phyloP scores from a whole-genome alignment of 768 basidiomycete species.

The Russula sp. region DNA sequence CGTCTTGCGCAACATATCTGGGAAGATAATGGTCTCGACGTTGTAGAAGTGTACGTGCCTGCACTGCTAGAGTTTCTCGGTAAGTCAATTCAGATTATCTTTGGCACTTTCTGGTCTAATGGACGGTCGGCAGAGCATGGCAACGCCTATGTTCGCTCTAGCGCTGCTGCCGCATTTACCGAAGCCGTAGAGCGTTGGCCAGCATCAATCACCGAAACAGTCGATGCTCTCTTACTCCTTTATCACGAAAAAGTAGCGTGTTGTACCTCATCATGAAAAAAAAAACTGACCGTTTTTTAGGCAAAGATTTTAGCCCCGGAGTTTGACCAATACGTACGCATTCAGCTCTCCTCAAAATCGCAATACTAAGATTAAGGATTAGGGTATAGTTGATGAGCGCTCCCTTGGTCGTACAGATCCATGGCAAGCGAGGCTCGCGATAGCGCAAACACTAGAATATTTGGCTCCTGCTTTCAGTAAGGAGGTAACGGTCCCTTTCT shows the following conservation, averaged over 20 bases:
- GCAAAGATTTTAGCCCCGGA: slow-evolving; percentile 85
- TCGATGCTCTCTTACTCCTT: slow-evolving; percentile 52
- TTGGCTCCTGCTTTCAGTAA: slow-evolving; percentile 60
- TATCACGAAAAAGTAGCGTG: slow-evolving; percentile 75
- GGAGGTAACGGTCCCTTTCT: slow-evolving; percentile 59
- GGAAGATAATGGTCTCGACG: slow-evolving; percentile 94
- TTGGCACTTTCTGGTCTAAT: slow-evolving; percentile 1
- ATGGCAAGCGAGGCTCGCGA: slow-evolving; percentile 75
- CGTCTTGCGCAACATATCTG: slow-evolving; percentile 74
- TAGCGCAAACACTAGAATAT: slow-evolving; percentile 57
- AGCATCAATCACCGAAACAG: slow-evolving; percentile 38
- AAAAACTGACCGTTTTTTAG: slow-evolving; percentile 29
- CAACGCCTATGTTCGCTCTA: slow-evolving; percentile 70
- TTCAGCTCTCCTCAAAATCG: not conserved
- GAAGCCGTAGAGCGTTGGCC: slow-evolving; percentile 73
- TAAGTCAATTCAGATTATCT: slow-evolving; percentile 29
- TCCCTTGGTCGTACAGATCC: slow-evolving; percentile 86
- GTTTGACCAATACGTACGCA: slow-evolving; percentile 82
- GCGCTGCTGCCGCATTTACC: slow-evolving; percentile 64
- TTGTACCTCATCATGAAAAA: not conserved
- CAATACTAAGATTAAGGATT: slow-evolving; percentile 8
- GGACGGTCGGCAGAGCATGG: slow-evolving; percentile 51
- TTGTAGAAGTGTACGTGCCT: slow-evolving; percentile 57
- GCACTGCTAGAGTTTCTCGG: slow-evolving; percentile 63
- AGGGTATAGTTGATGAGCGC: slow-evolving; percentile 91